phyloP scores from a whole-genome alignment of 225 moss, liverwort and hornwort genomes.

The Sphagnum tenellum region DNA sequence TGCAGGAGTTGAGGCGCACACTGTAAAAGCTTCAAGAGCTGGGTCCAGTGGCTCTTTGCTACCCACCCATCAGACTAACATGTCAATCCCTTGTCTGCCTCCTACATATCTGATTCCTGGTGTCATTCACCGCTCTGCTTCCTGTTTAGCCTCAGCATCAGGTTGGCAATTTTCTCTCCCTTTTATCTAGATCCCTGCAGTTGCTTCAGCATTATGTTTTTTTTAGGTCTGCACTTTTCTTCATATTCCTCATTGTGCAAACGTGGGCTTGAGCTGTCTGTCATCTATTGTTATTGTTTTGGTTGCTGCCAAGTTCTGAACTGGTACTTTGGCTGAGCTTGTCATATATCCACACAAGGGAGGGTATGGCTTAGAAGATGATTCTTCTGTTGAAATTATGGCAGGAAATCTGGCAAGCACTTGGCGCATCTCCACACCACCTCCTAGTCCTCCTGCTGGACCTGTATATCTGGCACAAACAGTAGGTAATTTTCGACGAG shows the following conservation, averaged over 20 bases:
- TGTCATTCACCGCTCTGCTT: slow-evolving; percentile 39
- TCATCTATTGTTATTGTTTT: too few species aligned
- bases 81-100: slow-evolving; percentile 34
- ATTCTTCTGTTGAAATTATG: not conserved
- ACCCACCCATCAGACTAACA: slow-evolving; percentile 24
- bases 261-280: too few species aligned
- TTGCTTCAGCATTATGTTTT: not conserved
- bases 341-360: too few species aligned
- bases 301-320: too few species aligned
- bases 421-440: slow-evolving; percentile 32
- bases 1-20: slow-evolving; percentile 35
- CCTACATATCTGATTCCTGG: slow-evolving; percentile 30
- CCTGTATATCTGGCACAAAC: slow-evolving; percentile 23
- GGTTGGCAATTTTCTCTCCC: slow-evolving; percentile 9
- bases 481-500: slow-evolving; percentile 33
- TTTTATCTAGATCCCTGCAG: not conserved
- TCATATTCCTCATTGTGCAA: too few species aligned
- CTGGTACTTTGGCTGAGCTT: too few species aligned
- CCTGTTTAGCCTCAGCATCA: slow-evolving; percentile 52
- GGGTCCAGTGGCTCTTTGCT: slow-evolving; percentile 16
- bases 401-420: slow-evolving; percentile 48
- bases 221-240: too few species aligned
- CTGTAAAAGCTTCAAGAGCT: slow-evolving; percentile 13
- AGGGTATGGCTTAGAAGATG: too few species aligned
- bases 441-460: slow-evolving; percentile 45